Percentiles rank a stretch among this genome's conserved stretches.
These are phyloP conservation scores for Leccinum fibrillosum DNA, from an alignment of 768 basidiomycete genomes.

Conservation along the genomic window DNA sequence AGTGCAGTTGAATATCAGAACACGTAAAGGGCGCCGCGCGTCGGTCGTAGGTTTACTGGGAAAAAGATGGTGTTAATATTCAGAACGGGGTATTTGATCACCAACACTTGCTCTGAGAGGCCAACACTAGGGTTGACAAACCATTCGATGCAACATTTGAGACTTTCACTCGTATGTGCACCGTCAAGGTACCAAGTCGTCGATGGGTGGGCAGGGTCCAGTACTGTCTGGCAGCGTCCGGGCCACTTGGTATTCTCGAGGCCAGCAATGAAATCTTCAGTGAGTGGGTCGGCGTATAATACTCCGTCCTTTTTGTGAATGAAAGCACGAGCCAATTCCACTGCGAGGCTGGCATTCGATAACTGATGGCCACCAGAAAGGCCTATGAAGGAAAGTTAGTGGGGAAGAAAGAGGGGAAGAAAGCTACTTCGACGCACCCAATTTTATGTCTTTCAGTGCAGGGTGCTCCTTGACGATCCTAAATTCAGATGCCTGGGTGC, in stretches of 20 bases:
- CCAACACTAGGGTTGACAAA: slow-evolving; percentile 63
- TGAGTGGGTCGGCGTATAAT: slow-evolving; percentile 33
- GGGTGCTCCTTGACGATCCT: slow-evolving; percentile 53
- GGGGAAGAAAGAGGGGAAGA: neutral
- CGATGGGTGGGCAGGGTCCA: slow-evolving; percentile 49
- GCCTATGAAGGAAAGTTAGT: slow-evolving; percentile 43
- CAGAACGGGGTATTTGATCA: neutral
- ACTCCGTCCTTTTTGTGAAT: slow-evolving; percentile 35
- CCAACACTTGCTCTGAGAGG: slow-evolving; percentile 32
- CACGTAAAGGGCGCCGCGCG: slow-evolving; percentile 37
- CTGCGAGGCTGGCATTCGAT: slow-evolving; percentile 84
- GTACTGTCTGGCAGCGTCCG: slow-evolving; percentile 86
- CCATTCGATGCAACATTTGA: slow-evolving; percentile 87
- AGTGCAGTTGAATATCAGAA: slow-evolving; percentile 95
- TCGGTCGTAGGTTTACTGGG: slow-evolving; percentile 11
- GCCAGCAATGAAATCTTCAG: slow-evolving; percentile 55
- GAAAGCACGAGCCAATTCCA: slow-evolving; percentile 68
- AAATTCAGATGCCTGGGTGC: slow-evolving; percentile 62
- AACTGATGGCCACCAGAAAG: slow-evolving; percentile 83
- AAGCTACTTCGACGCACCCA: slow-evolving; percentile 46
- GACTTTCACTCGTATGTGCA: slow-evolving; percentile 90
- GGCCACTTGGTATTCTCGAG: slow-evolving; percentile 81
- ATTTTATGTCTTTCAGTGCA: slow-evolving; percentile 48
- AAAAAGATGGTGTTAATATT: slow-evolving; percentile 2
- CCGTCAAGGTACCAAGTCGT: slow-evolving; percentile 93